phyloP scores from a whole-genome alignment of 352 stramenopile species.

The Stramenopiles sp. region DNA sequence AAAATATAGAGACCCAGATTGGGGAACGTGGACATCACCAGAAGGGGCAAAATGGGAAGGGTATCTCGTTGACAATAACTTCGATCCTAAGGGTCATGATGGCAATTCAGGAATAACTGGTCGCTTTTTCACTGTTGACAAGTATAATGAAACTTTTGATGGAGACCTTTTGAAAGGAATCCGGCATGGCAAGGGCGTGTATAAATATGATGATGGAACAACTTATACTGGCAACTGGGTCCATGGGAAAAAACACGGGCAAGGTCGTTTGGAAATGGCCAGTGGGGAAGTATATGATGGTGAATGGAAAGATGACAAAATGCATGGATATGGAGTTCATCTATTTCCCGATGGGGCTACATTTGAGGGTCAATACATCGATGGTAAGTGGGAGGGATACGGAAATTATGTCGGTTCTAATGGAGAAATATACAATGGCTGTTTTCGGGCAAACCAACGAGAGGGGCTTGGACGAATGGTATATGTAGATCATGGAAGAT shows the following conservation, averaged over 20 bases:
- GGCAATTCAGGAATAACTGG: neutral
- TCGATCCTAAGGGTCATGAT: neutral
- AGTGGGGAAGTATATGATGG: conserved; percentile 43
- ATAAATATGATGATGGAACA: conserved; percentile 39
- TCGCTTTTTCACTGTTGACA: neutral
- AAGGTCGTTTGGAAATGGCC: conserved; percentile 48
- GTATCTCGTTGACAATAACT: neutral
- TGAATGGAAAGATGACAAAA: conserved; percentile 31
- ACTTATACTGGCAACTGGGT: conserved; percentile 43
- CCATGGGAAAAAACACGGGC: conserved; percentile 41
- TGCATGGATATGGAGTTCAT: conserved; percentile 32
- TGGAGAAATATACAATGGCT: conserved; percentile 3
- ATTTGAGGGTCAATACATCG: conserved; percentile 53
- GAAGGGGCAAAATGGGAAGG: neutral
- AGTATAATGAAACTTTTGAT: conserved; percentile 18
- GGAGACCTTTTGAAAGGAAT: conserved; percentile 36
- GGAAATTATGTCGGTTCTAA: conserved; percentile 25
- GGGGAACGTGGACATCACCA: neutral
- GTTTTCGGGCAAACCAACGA: neutral
- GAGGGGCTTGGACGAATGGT: neutral
- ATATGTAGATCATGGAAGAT: conserved; percentile 25
- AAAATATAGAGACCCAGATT: neutral
- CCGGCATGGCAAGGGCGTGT: conserved; percentile 38
- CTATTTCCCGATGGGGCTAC: conserved; percentile 31
- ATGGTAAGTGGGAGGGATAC: conserved; percentile 47